A percentile compares a stretch with the other conserved stretches of the same genome.
phyloP scores from a whole-genome alignment of 2,329 filamentous ascomycete genomes.

The Ceratocystis smalleyi region DNA sequence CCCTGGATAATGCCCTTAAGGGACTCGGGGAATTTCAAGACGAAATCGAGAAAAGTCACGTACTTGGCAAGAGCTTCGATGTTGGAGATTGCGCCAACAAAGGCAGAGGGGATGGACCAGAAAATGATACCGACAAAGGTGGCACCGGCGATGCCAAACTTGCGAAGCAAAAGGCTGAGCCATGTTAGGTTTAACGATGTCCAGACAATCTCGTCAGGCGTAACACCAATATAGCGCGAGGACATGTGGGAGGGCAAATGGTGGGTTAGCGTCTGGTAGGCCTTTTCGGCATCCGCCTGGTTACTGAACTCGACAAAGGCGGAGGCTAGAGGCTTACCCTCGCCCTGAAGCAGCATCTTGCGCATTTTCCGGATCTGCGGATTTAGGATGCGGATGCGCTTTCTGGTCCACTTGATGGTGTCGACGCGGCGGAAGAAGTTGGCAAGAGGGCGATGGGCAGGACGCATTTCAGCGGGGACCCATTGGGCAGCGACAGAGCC shows the following conservation, averaged over 20 bases:
- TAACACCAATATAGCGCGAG: slow-evolving; percentile 67
- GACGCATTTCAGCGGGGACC: slow-evolving; percentile 57
- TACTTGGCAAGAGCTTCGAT: slow-evolving; percentile 50
- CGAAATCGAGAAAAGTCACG: slow-evolving; percentile 57
- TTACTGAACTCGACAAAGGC: slow-evolving; percentile 88
- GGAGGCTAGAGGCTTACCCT: slow-evolving; percentile 49
- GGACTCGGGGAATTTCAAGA: slow-evolving; percentile 49
- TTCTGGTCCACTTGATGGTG: slow-evolving; percentile 78
- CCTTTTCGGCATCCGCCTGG: slow-evolving; percentile 69
- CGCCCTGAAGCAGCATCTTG: slow-evolving; percentile 47
- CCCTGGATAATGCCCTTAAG: slow-evolving; percentile 71
- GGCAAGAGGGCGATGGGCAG: slow-evolving; percentile 52
- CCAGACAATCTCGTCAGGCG: slow-evolving; percentile 76
- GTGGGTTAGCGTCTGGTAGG: slow-evolving; percentile 69
- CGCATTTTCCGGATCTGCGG: slow-evolving; percentile 45
- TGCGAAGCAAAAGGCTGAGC: slow-evolving; percentile 61
- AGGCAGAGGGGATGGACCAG: slow-evolving; percentile 61
- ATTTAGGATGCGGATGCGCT: slow-evolving; percentile 29
- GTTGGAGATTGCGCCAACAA: slow-evolving; percentile 76
- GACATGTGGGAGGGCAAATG: slow-evolving; percentile 72
- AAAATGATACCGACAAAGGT: slow-evolving; percentile 67
- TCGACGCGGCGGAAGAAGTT: slow-evolving; percentile 79
- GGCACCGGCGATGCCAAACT: slow-evolving; percentile 46
- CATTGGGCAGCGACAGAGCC: slow-evolving; percentile 53
- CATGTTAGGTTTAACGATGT: slow-evolving; percentile 51